These are phyloP conservation scores for Syncephalis fuscata DNA, from an alignment of 371 early-diverging fungal species.

Conservation along the genomic window DNA sequence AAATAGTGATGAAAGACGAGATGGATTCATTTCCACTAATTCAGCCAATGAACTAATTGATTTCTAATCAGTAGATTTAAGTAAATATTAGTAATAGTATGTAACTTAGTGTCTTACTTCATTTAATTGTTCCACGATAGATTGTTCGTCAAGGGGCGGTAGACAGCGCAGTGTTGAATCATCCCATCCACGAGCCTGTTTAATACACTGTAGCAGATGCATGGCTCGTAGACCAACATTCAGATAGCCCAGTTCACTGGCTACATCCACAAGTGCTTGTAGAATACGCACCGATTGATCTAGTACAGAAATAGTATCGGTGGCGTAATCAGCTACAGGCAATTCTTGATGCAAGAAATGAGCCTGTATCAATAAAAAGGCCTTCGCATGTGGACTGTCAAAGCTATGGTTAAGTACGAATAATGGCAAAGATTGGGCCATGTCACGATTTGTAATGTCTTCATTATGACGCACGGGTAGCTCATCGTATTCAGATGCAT, in stretches of 20 bases:
- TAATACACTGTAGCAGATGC: slow-evolving; percentile 68
- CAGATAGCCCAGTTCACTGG: slow-evolving; percentile 51
- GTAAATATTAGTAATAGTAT: slow-evolving; percentile 9
- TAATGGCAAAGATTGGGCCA: slow-evolving; percentile 40
- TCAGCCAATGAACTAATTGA: slow-evolving; percentile 17
- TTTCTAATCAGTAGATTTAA: neutral
- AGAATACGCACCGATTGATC: slow-evolving; percentile 82
- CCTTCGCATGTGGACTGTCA: slow-evolving; percentile 76
- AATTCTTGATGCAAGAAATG: slow-evolving; percentile 50
- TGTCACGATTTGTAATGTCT: slow-evolving; percentile 61
- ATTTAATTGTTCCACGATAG: slow-evolving; percentile 4
- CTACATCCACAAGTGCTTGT: slow-evolving; percentile 83
- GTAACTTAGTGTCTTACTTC: neutral
- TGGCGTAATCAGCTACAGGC: slow-evolving; percentile 77
- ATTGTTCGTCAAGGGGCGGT: slow-evolving; percentile 31
- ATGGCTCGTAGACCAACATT: slow-evolving; percentile 44
- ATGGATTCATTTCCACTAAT: slow-evolving; percentile 1
- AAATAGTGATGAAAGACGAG: too few species aligned
- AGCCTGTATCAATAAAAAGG: slow-evolving; percentile 74
- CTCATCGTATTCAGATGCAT: slow-evolving; percentile 74
- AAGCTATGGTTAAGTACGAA: slow-evolving; percentile 30
- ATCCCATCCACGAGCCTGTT: slow-evolving; percentile 72
- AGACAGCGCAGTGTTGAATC: slow-evolving; percentile 55
- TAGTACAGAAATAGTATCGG: slow-evolving; percentile 81
- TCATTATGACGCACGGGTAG: slow-evolving; percentile 87